Conservation (phyloP, 805 yeast species). For the Myxozyma mucilagina region DNA sequence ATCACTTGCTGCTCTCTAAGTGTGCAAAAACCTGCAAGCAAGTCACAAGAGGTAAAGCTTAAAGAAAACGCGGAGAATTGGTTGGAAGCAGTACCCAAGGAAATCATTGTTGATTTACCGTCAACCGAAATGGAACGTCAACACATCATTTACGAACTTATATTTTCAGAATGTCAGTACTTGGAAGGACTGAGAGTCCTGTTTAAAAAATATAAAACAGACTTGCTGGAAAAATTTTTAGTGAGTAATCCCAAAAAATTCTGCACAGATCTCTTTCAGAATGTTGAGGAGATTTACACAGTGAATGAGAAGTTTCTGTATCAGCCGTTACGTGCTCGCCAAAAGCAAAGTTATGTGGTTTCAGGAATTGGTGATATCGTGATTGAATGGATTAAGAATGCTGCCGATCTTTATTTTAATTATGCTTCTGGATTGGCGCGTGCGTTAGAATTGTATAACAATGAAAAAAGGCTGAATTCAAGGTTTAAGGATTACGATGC, state of each 20-base stretch:
- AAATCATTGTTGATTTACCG: constrained; percentile 21
- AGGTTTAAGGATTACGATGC: constrained; percentile 58
- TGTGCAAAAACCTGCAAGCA: constrained; percentile 5
- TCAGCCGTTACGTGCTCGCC: constrained; percentile 57
- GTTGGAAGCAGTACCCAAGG: constrained; percentile 19
- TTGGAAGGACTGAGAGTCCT: constrained; percentile 67
- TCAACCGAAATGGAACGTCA: constrained; percentile 59
- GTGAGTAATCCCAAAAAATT: constrained; percentile 57
- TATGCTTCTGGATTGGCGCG: constrained; percentile 53
- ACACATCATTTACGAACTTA: constrained; percentile 72
- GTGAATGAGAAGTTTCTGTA: constrained; percentile 57
- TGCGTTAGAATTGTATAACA: constrained; percentile 48
- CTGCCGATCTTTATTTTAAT: constrained; percentile 53
- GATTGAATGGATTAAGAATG: constrained; percentile 62
- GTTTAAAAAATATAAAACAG: constrained; percentile 56
- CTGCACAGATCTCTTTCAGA: constrained; percentile 56
- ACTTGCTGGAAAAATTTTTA: constrained; percentile 40
- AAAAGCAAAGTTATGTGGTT: constrained; percentile 65
- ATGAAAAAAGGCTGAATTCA: constrained; percentile 44
- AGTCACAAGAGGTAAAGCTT: background rate
- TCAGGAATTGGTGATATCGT: constrained; percentile 64
- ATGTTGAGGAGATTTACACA: constrained; percentile 56
- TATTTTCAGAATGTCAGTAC: constrained; percentile 68
- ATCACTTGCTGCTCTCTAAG: constrained; percentile 35
- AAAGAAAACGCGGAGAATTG: constrained; percentile 17